Evolutionary conservation across 2,329 filamentous ascomycete genomes (phyloP).

Genomic region (Dendryphion nanum): DNA sequence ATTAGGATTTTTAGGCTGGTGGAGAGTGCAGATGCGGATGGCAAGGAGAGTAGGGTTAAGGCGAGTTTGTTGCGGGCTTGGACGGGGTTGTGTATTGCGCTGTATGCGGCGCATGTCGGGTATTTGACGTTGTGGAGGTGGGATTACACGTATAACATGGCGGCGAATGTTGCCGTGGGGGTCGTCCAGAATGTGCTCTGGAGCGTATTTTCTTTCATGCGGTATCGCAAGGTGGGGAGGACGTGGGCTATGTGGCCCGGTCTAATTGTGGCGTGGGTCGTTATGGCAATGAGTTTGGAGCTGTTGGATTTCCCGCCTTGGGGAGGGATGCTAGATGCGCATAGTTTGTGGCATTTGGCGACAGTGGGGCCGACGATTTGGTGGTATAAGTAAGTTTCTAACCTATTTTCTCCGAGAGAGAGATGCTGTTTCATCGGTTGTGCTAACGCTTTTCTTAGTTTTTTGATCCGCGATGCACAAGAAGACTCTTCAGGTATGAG

Average conservation of each 20-base stretch:
- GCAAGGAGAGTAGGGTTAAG: conserved; percentile 54
- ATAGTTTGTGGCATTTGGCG: conserved; percentile 92
- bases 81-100: conserved; percentile 67
- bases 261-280: conserved; percentile 86
- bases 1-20: conserved; percentile 80
- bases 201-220: conserved; percentile 76
- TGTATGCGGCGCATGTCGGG: conserved; percentile 75
- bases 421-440: conserved; percentile 4
- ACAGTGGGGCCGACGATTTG: conserved; percentile 84
- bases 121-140: conserved; percentile 85
- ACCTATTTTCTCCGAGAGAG: neutral
- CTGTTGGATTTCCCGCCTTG: conserved; percentile 89
- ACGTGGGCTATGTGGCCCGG: conserved; percentile 88
- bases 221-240: conserved; percentile 69
- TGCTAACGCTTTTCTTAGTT: conserved; percentile 54
- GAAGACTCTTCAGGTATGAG: conserved; percentile 75
- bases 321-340: conserved; percentile 81
- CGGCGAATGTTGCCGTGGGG: conserved; percentile 82
- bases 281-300: conserved; percentile 93
- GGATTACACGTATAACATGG: conserved; percentile 99
- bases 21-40: no score
- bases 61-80: conserved; percentile 65
- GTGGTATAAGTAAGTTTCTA: conserved; percentile 83
- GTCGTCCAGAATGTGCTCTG: conserved; percentile 79
- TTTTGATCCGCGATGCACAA: conserved; percentile 79